Percentiles rank a stretch among this genome's conserved stretches.
Evolutionary conservation across 2,329 filamentous ascomycete species (phyloP).

Genomic region (Lasiodiplodia sp.): DNA sequence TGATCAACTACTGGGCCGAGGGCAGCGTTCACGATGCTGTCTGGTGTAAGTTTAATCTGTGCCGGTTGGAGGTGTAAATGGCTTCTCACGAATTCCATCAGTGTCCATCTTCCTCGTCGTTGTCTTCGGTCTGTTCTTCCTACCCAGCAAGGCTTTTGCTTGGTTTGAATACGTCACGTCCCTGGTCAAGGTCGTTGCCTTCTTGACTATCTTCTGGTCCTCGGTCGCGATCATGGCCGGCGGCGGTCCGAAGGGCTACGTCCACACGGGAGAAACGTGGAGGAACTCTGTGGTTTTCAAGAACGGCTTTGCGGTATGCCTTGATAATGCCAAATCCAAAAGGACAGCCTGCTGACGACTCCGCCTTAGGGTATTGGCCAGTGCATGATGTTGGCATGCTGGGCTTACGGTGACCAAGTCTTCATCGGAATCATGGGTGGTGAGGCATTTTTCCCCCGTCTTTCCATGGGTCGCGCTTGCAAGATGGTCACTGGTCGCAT

Average conservation of each 20-base stretch:
- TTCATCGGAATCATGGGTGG: constrained; percentile 52
- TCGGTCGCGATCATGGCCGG: constrained; percentile 45
- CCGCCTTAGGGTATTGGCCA: constrained; percentile 19
- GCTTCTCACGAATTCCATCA: not conserved
- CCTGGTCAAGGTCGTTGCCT: constrained; percentile 44
- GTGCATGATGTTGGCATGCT: constrained; percentile 27
- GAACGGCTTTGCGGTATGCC: constrained; percentile 44
- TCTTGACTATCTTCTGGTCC: constrained; percentile 45
- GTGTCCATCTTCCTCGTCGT: constrained; percentile 31
- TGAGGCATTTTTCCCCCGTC: constrained; percentile 48
- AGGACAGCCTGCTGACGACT: not conserved
- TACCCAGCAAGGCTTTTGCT: constrained; percentile 43
- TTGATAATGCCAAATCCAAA: not conserved
- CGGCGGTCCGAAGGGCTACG: constrained; percentile 43
- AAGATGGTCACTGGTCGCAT: constrained; percentile 50
- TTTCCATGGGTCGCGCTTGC: constrained; percentile 49
- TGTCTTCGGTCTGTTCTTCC: constrained; percentile 29
- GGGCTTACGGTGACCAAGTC: constrained; percentile 41
- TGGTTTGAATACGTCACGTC: constrained; percentile 37
- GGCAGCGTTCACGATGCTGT: constrained; percentile 21
- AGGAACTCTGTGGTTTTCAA: constrained; percentile 45
- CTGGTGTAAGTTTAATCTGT: constrained; percentile 16
- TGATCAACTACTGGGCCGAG: constrained; percentile 31
- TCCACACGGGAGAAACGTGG: constrained; percentile 46
- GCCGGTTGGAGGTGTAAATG: no score